Base-by-base conservation (phyloP, 176 grass and related monocot species). In the Triticum timopheevii region DNA sequence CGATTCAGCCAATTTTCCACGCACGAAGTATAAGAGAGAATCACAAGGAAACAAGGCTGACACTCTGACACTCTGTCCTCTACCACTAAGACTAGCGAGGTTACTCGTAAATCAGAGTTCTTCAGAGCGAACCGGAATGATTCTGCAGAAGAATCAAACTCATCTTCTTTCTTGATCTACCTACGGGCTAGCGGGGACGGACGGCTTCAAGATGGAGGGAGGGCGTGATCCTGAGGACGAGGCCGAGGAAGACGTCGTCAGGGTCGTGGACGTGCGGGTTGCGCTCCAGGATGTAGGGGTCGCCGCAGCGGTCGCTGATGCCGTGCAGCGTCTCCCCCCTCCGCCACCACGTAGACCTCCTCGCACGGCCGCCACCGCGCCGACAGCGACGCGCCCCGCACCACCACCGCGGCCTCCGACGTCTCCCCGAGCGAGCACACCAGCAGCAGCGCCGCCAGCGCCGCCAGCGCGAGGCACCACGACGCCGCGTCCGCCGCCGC, bases 231-330 rank as follows among this genome's bases (percentile, higher is more conserved):
- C 61, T 89, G 86, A 98, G 89, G 79, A 98, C 93, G 34, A 98
- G 93, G 8, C 96, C 96, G 4, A 93, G 96, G 86, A 94, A 98
- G 80, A 98, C 96, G 83, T 98, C 96, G 82, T 98, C 96, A 76
- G 96, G 96, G 83, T 98, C 96, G 69, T 98, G 93, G 56, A 98
- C 91, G 77, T 98, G 93, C 7, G 92, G 96, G 84, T 98, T 98
- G 23, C 34, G 88, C 91, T 98, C 96, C 20, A 98, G 88, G 82
- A 98, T 95, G 88, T 86, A 94, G 9, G 96, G 93, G 83, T 95
- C 96, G 70, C 92, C 92, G 90, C 96, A 98, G 74, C 77, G 93
- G 90, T 95, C 96, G 88, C 93, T 98, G 91, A 98, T 95, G 80
- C 87, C 92, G 84, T 98, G 91, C 86, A 95, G 92, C 79, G 96